These are phyloP conservation scores for Enteropsectra breve DNA, from an alignment of 371 early-diverging fungal genomes.

Conservation along the genomic window DNA sequence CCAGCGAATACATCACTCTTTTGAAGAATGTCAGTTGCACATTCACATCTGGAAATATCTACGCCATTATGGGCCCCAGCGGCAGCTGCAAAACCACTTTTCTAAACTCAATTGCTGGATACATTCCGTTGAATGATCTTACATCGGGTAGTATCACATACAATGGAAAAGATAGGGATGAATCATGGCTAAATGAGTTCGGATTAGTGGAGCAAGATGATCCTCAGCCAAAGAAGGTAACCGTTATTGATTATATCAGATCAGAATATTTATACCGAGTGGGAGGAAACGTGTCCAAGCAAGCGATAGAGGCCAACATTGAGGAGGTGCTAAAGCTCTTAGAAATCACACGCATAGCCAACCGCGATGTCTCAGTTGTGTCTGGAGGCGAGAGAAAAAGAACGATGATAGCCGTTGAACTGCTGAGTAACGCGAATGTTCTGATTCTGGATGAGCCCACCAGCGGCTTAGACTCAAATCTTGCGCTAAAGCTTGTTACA, in stretches of 20 bases:
- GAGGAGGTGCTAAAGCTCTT: no score
- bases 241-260: no score
- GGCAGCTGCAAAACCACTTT: slow-evolving; percentile 63
- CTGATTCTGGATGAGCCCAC: slow-evolving; percentile 72
- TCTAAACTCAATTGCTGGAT: slow-evolving; percentile 58
- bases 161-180: slow-evolving; percentile 28
- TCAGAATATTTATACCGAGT: no score
- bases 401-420: slow-evolving; percentile 56
- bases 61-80: slow-evolving; percentile 69
- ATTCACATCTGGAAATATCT: slow-evolving; percentile 34
- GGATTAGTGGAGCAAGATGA: no score
- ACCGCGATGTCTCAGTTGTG: no score
- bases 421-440: slow-evolving; percentile 53
- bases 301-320: no score
- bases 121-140: slow-evolving; percentile 63
- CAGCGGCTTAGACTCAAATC: slow-evolving; percentile 76
- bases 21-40: no score
- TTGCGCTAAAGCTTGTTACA: slow-evolving; percentile 75
- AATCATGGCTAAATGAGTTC: no score
- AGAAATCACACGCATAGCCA: no score
- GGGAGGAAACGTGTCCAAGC: no score
- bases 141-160: slow-evolving; percentile 62
- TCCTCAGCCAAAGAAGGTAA: no score
- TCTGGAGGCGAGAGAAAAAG: slow-evolving; percentile 60
- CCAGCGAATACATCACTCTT: no score